Evolutionary conservation across 2,329 filamentous ascomycete genomes (phyloP).

Genomic region (Colletotrichum neosansevieriae): DNA sequence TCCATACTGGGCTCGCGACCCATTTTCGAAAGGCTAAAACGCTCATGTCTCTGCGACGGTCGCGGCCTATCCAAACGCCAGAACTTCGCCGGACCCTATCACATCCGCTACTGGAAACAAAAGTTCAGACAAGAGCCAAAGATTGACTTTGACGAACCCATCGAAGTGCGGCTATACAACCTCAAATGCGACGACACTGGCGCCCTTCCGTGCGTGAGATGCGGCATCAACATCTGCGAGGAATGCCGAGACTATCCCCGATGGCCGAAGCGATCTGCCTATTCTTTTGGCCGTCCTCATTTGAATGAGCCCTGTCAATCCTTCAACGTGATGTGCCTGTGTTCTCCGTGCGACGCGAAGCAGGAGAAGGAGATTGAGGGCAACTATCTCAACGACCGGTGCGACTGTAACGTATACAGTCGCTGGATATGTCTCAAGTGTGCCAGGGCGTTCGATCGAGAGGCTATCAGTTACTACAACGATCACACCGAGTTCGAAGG

Average conservation of each 20-base stretch:
- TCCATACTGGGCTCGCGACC: conserved; percentile 19
- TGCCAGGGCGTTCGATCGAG: background rate
- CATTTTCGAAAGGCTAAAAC: conserved; percentile 28
- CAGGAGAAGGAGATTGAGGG: conserved; percentile 19
- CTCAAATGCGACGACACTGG: conserved; percentile 24
- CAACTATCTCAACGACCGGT: conserved; percentile 23
- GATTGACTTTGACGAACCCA: conserved; percentile 16
- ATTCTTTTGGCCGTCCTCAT: conserved; percentile 30
- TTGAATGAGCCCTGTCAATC: conserved; percentile 1
- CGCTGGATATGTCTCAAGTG: conserved; percentile 35
- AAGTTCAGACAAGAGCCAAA: background rate
- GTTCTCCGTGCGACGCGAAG: conserved; percentile 24
- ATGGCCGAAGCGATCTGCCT: background rate
- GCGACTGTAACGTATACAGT: conserved; percentile 36
- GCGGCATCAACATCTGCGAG: conserved; percentile 34
- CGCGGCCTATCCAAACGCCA: conserved; percentile 30
- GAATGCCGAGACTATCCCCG: conserved; percentile 33
- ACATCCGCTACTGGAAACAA: background rate
- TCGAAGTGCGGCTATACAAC: conserved; percentile 33
- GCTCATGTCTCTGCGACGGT: conserved; percentile 33
- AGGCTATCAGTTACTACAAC: conserved; percentile 1
- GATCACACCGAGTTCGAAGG: conserved; percentile 21
- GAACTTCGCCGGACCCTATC: background rate
- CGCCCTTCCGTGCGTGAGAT: conserved; percentile 17
- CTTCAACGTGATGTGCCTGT: conserved; percentile 34